phyloP scores from a whole-genome alignment of 768 basidiomycete genomes.

The Lentinula guzmanii region DNA sequence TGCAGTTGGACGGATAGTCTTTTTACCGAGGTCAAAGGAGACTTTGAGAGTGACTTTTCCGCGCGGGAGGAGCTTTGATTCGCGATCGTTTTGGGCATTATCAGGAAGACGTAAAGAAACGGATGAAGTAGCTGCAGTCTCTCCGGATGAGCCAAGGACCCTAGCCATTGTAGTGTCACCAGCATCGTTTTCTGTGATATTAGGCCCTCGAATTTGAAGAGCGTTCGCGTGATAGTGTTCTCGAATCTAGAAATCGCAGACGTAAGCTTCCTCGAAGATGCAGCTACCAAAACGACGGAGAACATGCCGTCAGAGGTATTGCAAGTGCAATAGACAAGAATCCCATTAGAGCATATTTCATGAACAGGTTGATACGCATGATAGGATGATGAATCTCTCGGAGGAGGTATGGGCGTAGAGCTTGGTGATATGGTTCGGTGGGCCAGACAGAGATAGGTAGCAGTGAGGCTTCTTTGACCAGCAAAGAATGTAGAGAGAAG shows the following conservation, averaged over 20 bases:
- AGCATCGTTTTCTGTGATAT: no score
- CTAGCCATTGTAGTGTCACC: no score
- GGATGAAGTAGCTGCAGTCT: neutral
- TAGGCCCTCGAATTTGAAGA: no score
- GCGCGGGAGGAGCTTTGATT: neutral
- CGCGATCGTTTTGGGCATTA: neutral
- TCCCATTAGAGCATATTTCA: neutral
- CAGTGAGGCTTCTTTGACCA: neutral
- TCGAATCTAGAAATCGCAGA: neutral
- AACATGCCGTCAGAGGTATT: neutral
- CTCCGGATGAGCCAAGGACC: no score
- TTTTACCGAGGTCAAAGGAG: neutral
- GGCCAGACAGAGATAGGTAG: neutral
- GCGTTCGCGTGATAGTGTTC: no score
- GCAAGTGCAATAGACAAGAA: neutral
- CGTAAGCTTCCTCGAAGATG: neutral
- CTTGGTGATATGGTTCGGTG: no score
- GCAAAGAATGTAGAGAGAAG: neutral
- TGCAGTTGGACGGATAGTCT: neutral
- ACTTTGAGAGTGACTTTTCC: neutral
- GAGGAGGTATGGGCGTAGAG: no score
- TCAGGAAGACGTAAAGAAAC: neutral
- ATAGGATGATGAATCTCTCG: neutral
- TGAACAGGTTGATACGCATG: neutral
- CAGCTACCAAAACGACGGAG: neutral